Evolutionary conservation across 1,284 basidiomycete genomes (phyloP).

Genomic region (Cryptococcus sp.): DNA sequence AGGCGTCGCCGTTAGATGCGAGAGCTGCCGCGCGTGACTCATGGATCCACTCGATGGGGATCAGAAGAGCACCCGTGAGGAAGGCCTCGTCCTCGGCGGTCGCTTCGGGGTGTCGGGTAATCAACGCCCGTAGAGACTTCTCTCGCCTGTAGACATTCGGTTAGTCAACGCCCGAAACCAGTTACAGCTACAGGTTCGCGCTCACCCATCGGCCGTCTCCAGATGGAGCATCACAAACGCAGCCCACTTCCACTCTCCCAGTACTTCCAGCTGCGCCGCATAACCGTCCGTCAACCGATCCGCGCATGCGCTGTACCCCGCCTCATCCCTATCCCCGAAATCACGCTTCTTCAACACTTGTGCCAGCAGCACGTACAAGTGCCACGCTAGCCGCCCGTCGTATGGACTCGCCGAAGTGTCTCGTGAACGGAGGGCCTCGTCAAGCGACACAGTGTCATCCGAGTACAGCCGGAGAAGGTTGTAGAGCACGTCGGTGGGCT

Average conservation of each 20-base stretch:
- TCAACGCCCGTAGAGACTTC: conserved; percentile 74
- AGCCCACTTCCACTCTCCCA: conserved; percentile 79
- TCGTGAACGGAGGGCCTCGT: conserved; percentile 58
- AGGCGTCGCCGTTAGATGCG: conserved; percentile 57
- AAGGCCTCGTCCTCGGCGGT: conserved; percentile 70
- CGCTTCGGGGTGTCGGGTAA: conserved; percentile 67
- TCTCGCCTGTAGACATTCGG: conserved; percentile 57
- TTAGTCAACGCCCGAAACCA: neutral
- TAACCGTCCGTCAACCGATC: conserved; percentile 80
- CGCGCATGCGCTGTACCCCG: conserved; percentile 74
- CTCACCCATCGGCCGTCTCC: conserved; percentile 70
- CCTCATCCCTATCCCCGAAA: conserved; percentile 71
- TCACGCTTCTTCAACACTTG: conserved; percentile 77
- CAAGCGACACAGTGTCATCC: conserved; percentile 55
- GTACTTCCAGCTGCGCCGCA: conserved; percentile 78
- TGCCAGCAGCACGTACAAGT: conserved; percentile 83
- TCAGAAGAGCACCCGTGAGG: conserved; percentile 68
- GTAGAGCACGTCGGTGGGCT: conserved; percentile 67
- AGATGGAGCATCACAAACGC: conserved; percentile 87
- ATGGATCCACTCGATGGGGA: conserved; percentile 82
- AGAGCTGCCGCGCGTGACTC: conserved; percentile 62
- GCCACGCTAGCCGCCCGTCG: conserved; percentile 87
- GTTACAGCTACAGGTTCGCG: conserved; percentile 38
- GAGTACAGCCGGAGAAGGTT: conserved; percentile 75
- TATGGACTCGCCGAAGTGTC: conserved; percentile 72